phyloP scores from a whole-genome alignment of 1,139 yeast genomes.

The Casaregolazyma suthepensis region DNA sequence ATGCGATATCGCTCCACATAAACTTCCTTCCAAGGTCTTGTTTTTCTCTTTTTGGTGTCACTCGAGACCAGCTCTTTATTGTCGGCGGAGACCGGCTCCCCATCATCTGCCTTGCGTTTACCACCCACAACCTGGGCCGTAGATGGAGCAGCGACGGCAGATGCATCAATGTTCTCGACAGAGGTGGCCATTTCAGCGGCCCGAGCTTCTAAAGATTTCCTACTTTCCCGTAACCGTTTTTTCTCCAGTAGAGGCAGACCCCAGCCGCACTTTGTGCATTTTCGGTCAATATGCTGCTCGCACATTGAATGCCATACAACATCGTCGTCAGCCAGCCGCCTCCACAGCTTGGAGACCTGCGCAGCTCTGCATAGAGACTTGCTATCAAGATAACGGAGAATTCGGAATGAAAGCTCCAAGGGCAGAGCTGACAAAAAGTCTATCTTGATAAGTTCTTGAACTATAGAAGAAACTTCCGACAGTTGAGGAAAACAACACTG shows the following conservation, averaged over 20 bases:
- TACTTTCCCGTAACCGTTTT: conserved; percentile 29
- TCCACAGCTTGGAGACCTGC: conserved; percentile 84
- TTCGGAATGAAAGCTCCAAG: conserved; percentile 74
- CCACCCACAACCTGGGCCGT: conserved; percentile 4
- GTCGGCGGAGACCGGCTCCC: neutral
- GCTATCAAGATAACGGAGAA: conserved; percentile 84
- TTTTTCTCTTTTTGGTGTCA: conserved; percentile 25
- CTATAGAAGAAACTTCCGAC: conserved; percentile 74
- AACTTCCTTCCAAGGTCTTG: conserved; percentile 93
- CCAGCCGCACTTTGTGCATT: conserved; percentile 99
- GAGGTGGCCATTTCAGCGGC: conserved; percentile 5
- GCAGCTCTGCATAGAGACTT: conserved; percentile 89
- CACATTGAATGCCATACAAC: conserved; percentile 98
- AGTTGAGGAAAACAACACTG: conserved; percentile 96
- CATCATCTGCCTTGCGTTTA: neutral
- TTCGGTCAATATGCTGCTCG: conserved; percentile 94
- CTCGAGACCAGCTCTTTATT: neutral
- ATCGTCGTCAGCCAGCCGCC: conserved; percentile 86
- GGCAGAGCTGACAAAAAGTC: conserved; percentile 87
- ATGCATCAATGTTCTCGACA: neutral
- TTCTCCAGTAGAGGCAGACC: conserved; percentile 78
- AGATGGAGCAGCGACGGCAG: conserved; percentile 1
- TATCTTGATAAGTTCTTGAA: conserved; percentile 70
- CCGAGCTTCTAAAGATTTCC: neutral
- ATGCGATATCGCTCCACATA: conserved; percentile 85